Conservation (phyloP, 352 stramenopile genomes). For the Phytophthora capsici region DNA sequence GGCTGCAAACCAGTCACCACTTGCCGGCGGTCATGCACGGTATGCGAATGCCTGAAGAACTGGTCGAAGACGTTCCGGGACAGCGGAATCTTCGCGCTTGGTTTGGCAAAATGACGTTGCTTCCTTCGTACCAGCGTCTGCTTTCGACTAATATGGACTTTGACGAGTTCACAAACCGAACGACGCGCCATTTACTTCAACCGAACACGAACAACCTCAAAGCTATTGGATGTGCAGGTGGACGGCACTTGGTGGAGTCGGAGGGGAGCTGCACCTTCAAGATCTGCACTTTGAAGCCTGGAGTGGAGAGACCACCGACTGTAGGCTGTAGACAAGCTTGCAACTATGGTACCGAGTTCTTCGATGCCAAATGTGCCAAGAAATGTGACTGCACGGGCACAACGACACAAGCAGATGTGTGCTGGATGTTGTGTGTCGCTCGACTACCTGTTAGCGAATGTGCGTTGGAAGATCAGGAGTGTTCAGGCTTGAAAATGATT, state of each 20-base stretch:
- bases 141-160: slow-evolving; percentile 41
- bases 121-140: slow-evolving; percentile 54
- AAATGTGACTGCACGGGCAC: slow-evolving; percentile 50
- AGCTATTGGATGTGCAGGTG: slow-evolving; percentile 48
- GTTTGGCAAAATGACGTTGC: slow-evolving; percentile 71
- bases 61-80: slow-evolving; percentile 5
- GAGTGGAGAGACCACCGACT: slow-evolving; percentile 29
- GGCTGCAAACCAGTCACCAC: slow-evolving; percentile 49
- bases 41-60: slow-evolving; percentile 60
- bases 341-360: slow-evolving; percentile 46
- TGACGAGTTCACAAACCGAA: slow-evolving; percentile 45
- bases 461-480: slow-evolving; percentile 41
- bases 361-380: slow-evolving; percentile 43
- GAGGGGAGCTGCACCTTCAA: slow-evolving; percentile 46
- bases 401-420: slow-evolving; percentile 42
- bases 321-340: slow-evolving; percentile 47
- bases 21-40: slow-evolving; percentile 63
- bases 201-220: slow-evolving; percentile 30
- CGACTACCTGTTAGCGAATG: slow-evolving; percentile 32
- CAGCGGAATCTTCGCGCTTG: slow-evolving; percentile 50
- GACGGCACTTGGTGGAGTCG: slow-evolving; percentile 45
- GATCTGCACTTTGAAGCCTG: slow-evolving; percentile 40
- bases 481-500: slow-evolving; percentile 41
- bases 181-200: slow-evolving; percentile 40
- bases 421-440: slow-evolving; percentile 67